A percentile compares a stretch with the other conserved stretches of the same genome.
Conservation (phyloP, 495 filamentous ascomycete genomes). For the Cladorrhinum samala region DNA sequence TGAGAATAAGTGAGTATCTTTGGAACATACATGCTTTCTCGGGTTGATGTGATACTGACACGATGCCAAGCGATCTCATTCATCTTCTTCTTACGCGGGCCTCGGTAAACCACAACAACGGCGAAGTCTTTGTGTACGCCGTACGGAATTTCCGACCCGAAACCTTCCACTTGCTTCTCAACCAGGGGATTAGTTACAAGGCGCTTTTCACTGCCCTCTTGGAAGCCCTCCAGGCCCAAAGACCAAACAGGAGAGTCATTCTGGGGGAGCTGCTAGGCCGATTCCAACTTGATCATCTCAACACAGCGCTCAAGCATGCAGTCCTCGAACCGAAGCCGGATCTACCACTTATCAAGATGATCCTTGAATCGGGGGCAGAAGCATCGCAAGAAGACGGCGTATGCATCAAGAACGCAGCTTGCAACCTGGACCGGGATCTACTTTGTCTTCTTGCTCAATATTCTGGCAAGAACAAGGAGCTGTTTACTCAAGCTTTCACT, state of each 20-base stretch:
- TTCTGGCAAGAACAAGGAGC: constrained; percentile 3
- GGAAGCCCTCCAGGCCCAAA: constrained; percentile 19
- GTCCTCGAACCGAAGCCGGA: constrained; percentile 20
- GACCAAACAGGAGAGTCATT: constrained; percentile 8
- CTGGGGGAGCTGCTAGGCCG: constrained; percentile 15
- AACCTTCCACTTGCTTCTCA: constrained; percentile 23
- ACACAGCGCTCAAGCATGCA: constrained; percentile 22
- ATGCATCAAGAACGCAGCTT: constrained; percentile 28
- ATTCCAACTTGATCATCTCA: constrained; percentile 25
- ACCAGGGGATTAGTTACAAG: constrained; percentile 21
- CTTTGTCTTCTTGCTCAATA: constrained; percentile 18
- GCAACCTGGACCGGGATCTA: constrained; percentile 16
- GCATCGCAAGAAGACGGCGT: constrained; percentile 22
- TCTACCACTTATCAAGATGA: constrained; percentile 12
- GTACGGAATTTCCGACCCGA: constrained; percentile 20
- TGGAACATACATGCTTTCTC: background rate
- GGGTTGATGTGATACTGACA: background rate
- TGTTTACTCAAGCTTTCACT: constrained; percentile 20
- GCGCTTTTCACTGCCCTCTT: constrained; percentile 20
- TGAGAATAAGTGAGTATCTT: constrained; percentile 14
- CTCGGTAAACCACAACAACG: constrained; percentile 29
- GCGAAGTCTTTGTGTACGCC: constrained; percentile 26
- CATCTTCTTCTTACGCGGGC: constrained; percentile 19
- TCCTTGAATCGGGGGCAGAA: constrained; percentile 24
- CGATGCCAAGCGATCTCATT: constrained; percentile 9